Evolutionary conservation across 495 filamentous ascomycete genomes (phyloP), one percentile per base, ranked within the genome.

Genomic region (Parachaetomium inaequale): DNA sequence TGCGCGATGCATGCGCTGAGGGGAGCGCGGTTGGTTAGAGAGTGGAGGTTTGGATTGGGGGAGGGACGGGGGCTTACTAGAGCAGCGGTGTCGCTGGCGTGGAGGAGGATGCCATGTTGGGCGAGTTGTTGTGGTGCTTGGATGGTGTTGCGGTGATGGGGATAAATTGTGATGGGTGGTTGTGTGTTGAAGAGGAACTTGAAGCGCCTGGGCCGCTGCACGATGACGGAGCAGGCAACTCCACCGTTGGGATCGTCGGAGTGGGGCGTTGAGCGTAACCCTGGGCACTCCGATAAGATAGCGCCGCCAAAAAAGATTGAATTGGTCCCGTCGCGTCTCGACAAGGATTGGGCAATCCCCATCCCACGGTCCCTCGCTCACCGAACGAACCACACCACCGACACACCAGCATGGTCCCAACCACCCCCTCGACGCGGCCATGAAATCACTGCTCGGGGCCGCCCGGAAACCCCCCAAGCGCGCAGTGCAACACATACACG

Each of bases 1-100:
- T 96, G 85, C 34, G 93, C 90, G 68, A 97, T 93, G 79, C 92
- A 96, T 69, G 92, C 85, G 79, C 92, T 96, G 72, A 34, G 26
- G 61, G 46, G 56, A 63, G 19, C 51, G 59, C n/a, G n/a, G n/a
- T n/a, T n/a, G n/a, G n/a, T n/a, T n/a, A n/a, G n/a, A n/a, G 31
- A 32, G 8, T 12, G 14, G 14, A 15, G 36, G 47, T 17, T 31
- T 68, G 66, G 61, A 51, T 55, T n/a, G 14, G 47, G 15, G 23
- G 19, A 49, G 40, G 15, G 12, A 12, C 17, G 12, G 19, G 55
- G 14, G 59, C 32, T 21, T 79, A 91, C 89, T 93, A 93, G 76
- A 93, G 87, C 63, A 93, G 81, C 64, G 85, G 89, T 61, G 86
- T 90, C 65, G 86, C 77, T 47, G 85, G 80, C 61, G 84, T 85